Base-by-base conservation (phyloP, 176 grass and related monocot genomes). In the Ananas comosus region DNA sequence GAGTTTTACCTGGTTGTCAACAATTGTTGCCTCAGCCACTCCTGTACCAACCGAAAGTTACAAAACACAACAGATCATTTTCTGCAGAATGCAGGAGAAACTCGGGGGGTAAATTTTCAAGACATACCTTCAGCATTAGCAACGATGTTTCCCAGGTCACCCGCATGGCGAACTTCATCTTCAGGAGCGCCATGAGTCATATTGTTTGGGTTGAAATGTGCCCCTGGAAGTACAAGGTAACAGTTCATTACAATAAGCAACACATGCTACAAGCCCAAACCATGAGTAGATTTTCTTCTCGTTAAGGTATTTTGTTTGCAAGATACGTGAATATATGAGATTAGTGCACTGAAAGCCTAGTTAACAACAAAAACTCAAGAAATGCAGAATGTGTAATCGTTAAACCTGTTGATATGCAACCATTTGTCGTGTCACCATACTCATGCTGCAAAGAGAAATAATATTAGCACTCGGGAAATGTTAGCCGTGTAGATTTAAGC, bases 111-210 rank as follows among this genome's bases (percentile, higher is more conserved):
- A 59, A 17, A 10, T 6, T 17, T 2, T 59, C 19, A 21, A 7
- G 16, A 0, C 13, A 18, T 81, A 97, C 89, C 89, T 49, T 92
- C 86, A 87, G 80, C 66, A 52, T 90, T 90, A 48, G 94, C 89
- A 87, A 80, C 80, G 66, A 90, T 79, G 81, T 92, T 97, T 89
- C 86, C 91, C 76, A 95, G 81, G 83, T 95, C 91, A 82, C 91
- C 91, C 24, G 87, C 91, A 75, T 95, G 91, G 27, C 87, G 91
- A 12, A 95, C 65, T 85, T 92, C 71, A 71, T 90, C 86, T 78
- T 79, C 81, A 65, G 93, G 93, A 13, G 93, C 91, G 51, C 89
- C 89, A 48, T 99, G 94, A 16, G 82, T 93, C 82, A 80, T 0
- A 2, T 47, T 71, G 14, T 93, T 87, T 64, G 94, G 94, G 72